Base-by-base conservation (phyloP, 257 asterid genomes). In the Solanum gandarillasii region DNA sequence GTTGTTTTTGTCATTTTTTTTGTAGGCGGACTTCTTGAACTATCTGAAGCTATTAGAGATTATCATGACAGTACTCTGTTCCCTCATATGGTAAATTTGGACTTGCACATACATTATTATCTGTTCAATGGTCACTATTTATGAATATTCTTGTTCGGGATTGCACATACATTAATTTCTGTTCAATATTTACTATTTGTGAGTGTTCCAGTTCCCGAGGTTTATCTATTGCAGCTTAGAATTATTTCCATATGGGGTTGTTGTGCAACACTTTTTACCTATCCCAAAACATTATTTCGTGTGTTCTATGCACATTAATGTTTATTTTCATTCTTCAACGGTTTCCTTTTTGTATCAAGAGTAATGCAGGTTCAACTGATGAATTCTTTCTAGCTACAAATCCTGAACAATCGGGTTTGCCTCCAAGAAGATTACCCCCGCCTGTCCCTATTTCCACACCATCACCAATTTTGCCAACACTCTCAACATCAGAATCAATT, bases 1-100 rank as follows among this genome's bases (percentile, higher is more conserved):
- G 32, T 58, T 21, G 14, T 62, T 10, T 62, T 39, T 41, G 2
- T 79, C 6, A 39, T 21, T 87, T 74, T 83, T 87, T 88, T 84
- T 91, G 83, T 87, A 97, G 99, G 99, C 87, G 91, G 78, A 89
- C 93, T 94, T 91, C 99, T 95, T 89, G 99, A 97, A 88, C 98
- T 97, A 52, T 95, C 99, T 0, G 99, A 97, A 87, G 99, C 99
- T 87, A 97, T 97, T 87, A 93, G 99, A 88, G 98, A 95, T 88
- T 97, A 93, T 91, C 98, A 97, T 62, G 99, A 97, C 84, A 91
- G 94, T 90, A 90, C 98, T 86, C 87, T 93, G 86, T 94, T 95
- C 90, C 99, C 99, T 8, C 92, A 92, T 91, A 90, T 97, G 99
- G 99, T 97, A 93, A 92, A 92, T 84, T 48, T 29, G 4, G 29